phyloP scores from a whole-genome alignment of 768 basidiomycete genomes.

The Pleurotus djamor region DNA sequence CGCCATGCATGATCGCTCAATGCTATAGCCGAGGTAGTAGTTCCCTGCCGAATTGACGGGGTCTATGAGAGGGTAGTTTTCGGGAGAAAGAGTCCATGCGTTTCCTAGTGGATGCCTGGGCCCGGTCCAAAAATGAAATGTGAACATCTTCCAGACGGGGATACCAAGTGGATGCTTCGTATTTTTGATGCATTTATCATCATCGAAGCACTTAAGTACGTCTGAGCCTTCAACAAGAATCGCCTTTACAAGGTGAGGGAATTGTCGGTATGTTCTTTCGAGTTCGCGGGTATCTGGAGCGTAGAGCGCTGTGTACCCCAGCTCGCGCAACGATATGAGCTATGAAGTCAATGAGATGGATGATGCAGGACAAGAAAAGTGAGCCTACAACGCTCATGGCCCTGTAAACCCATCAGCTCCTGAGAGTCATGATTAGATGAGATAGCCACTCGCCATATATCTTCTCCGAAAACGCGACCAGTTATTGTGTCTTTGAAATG shows the following conservation, averaged over 20 bases:
- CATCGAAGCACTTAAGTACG: not conserved
- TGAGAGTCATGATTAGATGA: not conserved
- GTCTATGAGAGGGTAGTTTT: conserved; percentile 12
- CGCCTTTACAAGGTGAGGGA: conserved; percentile 29
- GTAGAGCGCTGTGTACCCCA: conserved; percentile 9
- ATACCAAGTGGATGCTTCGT: conserved; percentile 27
- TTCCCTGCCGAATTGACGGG: not conserved
- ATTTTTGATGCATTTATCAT: conserved; percentile 20
- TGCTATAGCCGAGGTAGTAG: conserved; percentile 23
- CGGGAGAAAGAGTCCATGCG: conserved; percentile 30
- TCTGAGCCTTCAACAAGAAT: conserved; percentile 6
- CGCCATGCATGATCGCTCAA: conserved; percentile 22
- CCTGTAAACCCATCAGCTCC: conserved; percentile 14
- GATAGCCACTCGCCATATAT: conserved; percentile 22
- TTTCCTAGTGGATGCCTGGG: conserved; percentile 15
- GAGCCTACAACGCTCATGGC: conserved; percentile 14
- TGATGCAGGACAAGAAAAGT: conserved; percentile 13
- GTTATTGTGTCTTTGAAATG: conserved; percentile 19
- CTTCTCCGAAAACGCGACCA: conserved; percentile 22
- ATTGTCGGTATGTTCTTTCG: conserved; percentile 7
- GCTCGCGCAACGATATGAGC: conserved; percentile 19
- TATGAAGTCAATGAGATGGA: conserved; percentile 20
- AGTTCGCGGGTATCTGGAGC: not conserved
- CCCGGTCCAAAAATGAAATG: conserved; percentile 23
- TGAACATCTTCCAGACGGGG: conserved; percentile 33